A percentile compares a stretch with the other conserved stretches of the same genome.
Conservation (phyloP, 2,329 filamentous ascomycete genomes). For the Graphiopsis chlorocephala region DNA sequence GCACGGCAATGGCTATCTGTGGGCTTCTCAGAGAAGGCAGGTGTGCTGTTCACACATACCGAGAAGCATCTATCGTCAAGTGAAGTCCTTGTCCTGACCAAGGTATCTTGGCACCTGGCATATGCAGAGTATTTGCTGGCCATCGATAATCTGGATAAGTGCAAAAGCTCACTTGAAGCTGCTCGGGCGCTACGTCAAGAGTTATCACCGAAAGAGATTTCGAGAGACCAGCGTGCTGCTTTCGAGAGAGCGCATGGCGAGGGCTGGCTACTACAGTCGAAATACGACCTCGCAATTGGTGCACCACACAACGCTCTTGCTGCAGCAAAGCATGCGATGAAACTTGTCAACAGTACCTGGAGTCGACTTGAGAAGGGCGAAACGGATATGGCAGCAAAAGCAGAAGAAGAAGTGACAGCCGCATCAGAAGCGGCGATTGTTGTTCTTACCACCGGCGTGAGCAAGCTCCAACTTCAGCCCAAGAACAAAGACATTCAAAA, state of each 20-base stretch:
- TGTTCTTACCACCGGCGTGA: constrained; percentile 26
- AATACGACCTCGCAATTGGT: constrained; percentile 20
- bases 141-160: constrained; percentile 23
- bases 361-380: constrained; percentile 10
- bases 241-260: constrained; percentile 27
- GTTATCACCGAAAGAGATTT: constrained; percentile 20
- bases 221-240: constrained; percentile 21
- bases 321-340: constrained; percentile 29
- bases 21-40: constrained; percentile 60
- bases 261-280: constrained; percentile 31
- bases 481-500: constrained; percentile 36
- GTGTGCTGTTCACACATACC: constrained; percentile 57
- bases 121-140: constrained; percentile 24
- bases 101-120: constrained; percentile 38
- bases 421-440: constrained; percentile 15
- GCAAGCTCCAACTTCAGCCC: constrained; percentile 35
- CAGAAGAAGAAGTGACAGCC: background rate
- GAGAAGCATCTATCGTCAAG: constrained; percentile 47
- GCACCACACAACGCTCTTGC: constrained; percentile 23
- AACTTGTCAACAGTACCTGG: constrained; percentile 31
- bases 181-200: constrained; percentile 19
- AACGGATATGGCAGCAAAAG: background rate
- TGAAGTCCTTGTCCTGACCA: constrained; percentile 44
- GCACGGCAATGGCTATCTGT: constrained; percentile 55
- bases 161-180: constrained; percentile 19